A percentile compares a stretch with the other conserved stretches of the same genome.
These are phyloP conservation scores for Hirschfeldia incana DNA, from an alignment of 345 rosid species.

Conservation along the genomic window DNA sequence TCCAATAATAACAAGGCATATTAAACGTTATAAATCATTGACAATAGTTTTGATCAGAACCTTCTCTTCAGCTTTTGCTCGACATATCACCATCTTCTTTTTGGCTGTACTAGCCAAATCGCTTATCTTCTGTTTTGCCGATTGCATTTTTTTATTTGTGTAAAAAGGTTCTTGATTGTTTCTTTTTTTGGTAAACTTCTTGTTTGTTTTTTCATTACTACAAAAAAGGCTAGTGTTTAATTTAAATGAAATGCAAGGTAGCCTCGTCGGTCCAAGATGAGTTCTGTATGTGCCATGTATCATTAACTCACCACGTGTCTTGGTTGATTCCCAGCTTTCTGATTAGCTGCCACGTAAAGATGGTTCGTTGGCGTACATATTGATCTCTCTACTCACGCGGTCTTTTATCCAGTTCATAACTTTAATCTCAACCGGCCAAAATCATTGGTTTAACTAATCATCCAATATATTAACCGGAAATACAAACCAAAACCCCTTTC, in stretches of 20 bases:
- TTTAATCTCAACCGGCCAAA: neutral
- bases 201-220: neutral
- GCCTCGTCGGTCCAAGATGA: neutral
- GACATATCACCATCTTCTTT: slow-evolving; percentile 52
- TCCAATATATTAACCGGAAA: neutral
- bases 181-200: neutral
- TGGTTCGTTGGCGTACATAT: neutral
- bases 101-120: slow-evolving; percentile 63
- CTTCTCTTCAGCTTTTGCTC: slow-evolving; percentile 59
- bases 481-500: neutral
- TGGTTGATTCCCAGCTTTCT: neutral
- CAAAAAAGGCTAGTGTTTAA: too few species aligned
- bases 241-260: too few species aligned
- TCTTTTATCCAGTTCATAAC: neutral
- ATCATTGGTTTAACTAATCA: neutral
- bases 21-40: too few species aligned
- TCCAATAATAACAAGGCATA: too few species aligned
- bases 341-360: slow-evolving; percentile 18
- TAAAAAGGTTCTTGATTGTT: too few species aligned
- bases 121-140: slow-evolving; percentile 58
- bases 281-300: slow-evolving; percentile 11
- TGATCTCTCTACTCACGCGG: neutral
- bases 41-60: slow-evolving; percentile 9
- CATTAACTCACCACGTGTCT: neutral
- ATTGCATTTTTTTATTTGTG: slow-evolving; percentile 42